Base-by-base conservation (phyloP, 2,329 filamentous ascomycete species). In the Fragosphaeria purpurea region DNA sequence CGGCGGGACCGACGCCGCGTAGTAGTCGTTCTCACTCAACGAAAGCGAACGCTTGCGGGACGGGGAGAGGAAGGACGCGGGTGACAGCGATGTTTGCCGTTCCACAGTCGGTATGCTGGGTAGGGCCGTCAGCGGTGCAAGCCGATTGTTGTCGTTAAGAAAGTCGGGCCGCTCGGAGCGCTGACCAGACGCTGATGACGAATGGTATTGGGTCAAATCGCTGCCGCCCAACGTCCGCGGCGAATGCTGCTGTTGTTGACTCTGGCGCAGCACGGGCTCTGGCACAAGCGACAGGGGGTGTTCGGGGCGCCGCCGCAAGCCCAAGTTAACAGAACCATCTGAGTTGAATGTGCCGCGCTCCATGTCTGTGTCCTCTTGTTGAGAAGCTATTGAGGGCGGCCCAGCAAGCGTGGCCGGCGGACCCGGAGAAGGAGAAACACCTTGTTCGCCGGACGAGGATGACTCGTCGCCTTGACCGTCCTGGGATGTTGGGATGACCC, bases 401-500 rank as follows among this genome's bases (percentile, higher is more conserved):
- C 34, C n/a, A 6, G 45, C 38, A 4, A 42, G 30, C 5, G 47
- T 32, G 10, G 51, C 42, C 22, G 47, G 39, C 4, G 41, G 33
- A 1, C 51, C 54, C 40, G 60, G 67, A 7, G 63, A 66, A 13
- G 70, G 67, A 4, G 71, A 69, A 13, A 74, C 70, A 10, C 71
- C 67, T 6, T 67, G 71, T 35, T 81, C 77, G 38, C 74, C 70
- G 44, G 55, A 56, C 4, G 56, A 58, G 4, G 56, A 57, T 70
- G 74, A 59, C 32, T 62, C 63, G 48, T 70, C 67, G 22, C 67
- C 65, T 48, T 70, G 68, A 1, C 59, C 58, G 3, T 66, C 75
- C 46, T 76, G 71, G 32, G 80, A 71, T 13, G 86, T 88, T 13
- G 91, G 90, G 42, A 97, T 90, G 6, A 97, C 89, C 52, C 93